Percentiles rank a stretch among this genome's conserved stretches.
phyloP scores from a whole-genome alignment of 192 early-diverging fungal genomes.

The Borealophlyctis nickersoniae region DNA sequence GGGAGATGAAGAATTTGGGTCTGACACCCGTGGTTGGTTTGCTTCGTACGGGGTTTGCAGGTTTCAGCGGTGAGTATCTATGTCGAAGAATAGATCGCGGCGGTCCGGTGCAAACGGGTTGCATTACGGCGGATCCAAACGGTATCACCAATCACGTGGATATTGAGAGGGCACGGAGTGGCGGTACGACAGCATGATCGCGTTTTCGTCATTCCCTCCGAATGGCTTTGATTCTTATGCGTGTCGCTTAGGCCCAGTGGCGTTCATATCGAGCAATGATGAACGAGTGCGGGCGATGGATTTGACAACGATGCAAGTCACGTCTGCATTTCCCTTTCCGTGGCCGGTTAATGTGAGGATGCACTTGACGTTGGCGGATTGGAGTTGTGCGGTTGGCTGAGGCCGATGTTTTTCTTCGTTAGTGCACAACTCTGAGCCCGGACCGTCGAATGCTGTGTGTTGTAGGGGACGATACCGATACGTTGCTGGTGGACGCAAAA shows the following conservation, averaged over 20 bases:
- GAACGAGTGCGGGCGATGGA: constrained; percentile 45
- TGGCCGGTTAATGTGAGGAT: constrained; percentile 58
- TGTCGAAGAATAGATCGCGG: not conserved
- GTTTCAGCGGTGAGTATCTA: constrained; percentile 21
- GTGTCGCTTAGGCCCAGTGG: constrained; percentile 26
- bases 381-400: no score
- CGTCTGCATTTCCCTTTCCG: constrained; percentile 35
- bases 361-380: not conserved
- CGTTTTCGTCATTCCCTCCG: no score
- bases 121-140: constrained; percentile 39
- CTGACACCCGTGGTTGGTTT: no score
- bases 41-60: not conserved
- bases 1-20: no score
- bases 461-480: constrained; percentile 49
- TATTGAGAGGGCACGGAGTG: constrained; percentile 39
- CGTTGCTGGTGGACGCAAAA: constrained; percentile 45
- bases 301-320: constrained; percentile 36
- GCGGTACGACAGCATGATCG: constrained; percentile 22
- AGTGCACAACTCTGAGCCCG: constrained; percentile 57
- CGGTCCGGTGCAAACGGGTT: constrained; percentile 6
- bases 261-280: constrained; percentile 61
- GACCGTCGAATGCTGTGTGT: constrained; percentile 57
- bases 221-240: no score
- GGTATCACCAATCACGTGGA: constrained; percentile 68
- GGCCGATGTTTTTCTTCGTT: constrained; percentile 6